Base-by-base conservation (phyloP, 139 green algal species). In the Ostreobium quekettii region DNA sequence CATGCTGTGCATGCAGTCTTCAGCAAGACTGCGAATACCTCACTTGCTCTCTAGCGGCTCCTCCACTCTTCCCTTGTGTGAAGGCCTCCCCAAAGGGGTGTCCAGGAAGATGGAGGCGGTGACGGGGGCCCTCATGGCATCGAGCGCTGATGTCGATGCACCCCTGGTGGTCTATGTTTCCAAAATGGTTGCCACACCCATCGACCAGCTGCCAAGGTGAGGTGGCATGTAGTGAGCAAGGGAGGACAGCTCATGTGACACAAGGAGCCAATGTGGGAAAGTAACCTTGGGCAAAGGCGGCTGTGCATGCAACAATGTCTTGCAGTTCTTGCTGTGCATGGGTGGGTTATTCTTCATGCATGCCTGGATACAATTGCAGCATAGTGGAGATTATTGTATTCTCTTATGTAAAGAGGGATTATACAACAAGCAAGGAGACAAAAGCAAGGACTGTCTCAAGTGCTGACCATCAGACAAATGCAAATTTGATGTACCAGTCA, bases 141-240 rank as follows among this genome's bases (percentile, higher is more conserved):
- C 79, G 67, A 67, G 69, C 62, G 60, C 77, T 7, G 35, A 28
- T 29, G 3, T 69, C 1, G 71, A 53, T 2, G 89, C 85, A 2
- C 90, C 92, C 0, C 57, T 82, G 30, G 80, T 97, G 1, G 74
- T 94, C 0, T 97, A 94, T 70, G 83, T 98, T 36, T 93, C 86
- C 46, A 98, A 98, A 71, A 96, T 96, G 91, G 76, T 97, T 36
- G 82, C 90, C 5, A 83, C 96, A 30, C 88, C 89, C 0, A 70
- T 78, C 1, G 59, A 48, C 1, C 69, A 82, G 33, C 65, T 93
- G 28, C 89, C 86, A 22, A 71, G 80, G 48, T 64, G 19, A 1
- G 58, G 53, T 0, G 68, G 72, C 53, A 37, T 62, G 28, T 62
- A 8, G 28, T n/a, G n/a, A n/a, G n/a, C n/a, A n/a, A n/a, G n/a